Evolutionary conservation across 257 asterid species (phyloP), one percentile per base, ranked within the genome.

Genomic region (Mitragyna speciosa): DNA sequence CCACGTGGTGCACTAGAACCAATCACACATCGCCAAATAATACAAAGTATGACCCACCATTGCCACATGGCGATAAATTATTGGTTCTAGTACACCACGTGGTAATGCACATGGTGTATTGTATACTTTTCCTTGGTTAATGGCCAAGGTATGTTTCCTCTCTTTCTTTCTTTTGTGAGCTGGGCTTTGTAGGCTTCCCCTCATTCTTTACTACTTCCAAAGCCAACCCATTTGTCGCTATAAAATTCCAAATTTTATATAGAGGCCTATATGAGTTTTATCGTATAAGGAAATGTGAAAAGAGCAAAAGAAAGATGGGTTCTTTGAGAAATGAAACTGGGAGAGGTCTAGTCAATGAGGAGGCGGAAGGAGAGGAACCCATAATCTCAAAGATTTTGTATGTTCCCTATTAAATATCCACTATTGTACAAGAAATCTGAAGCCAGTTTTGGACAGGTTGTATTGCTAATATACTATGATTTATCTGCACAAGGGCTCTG

Each of bases 381-480:
- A 87, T 92, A 90, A 75, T 76, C 92, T 52, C 92, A 91, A 84
- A 89, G 88, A 79, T 91, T 79, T 54, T 91, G 96, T 87, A 93
- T 89, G 91, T 91, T 91, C 76, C 95, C 96, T 31, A 87, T 93
- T 73, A 84, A 79, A 80, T 93, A 91, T 83, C 95, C 92, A 12
- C 93, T 87, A 80, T 80, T 93, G 94, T 93, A 93, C 88, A 93
- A 93, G 90, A 93, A 91, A 78, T 91, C 95, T 39, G 73, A 83
- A 82, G 92, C 96, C 75, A 90, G 82, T 91, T 93, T 73, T 93
- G 94, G 95, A 89, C 96, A 33, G 95, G 92, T 91, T 66, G 31
- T 75, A 9, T 45, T 72, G 4, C 24, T 24, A 15, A 47, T 72
- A 72, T 48, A 9, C 8, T 12, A 22, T 9, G 6, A 14, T 5